Base-by-base conservation (phyloP, 306 rosid genomes). In the Begonia masoniana region DNA sequence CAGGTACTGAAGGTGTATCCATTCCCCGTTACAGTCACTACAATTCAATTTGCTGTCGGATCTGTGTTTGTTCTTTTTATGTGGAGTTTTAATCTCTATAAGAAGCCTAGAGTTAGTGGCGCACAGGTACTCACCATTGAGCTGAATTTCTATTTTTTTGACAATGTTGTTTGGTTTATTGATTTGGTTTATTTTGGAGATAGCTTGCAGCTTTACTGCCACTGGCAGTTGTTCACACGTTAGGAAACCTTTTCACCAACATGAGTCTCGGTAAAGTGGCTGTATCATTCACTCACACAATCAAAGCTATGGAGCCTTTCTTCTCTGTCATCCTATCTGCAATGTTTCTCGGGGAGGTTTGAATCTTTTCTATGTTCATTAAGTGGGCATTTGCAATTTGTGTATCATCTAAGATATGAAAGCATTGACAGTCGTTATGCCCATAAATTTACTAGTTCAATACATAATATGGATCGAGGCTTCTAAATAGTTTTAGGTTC, bases 251-350 rank as follows among this genome's bases (percentile, higher is more conserved):
- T 66, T 92, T 92, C 58, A 86, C 96, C 10, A 92, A 92, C 51
- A 77, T 83, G 96, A 92, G 99, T 79, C 99, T 86, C 42, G 99
- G 99, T 50, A 86, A 56, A 70, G 99, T 91, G 43, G 82, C 99
- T 10, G 96, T 91, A 54, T 91, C 99, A n/a, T 91, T 91, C 63
- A 91, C 99, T 63, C n/a, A n/a, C n/a, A n/a, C n/a, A n/a, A n/a
- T n/a, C n/a, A n/a, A n/a, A n/a, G n/a, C n/a, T n/a, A n/a, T 65
- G 74, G 99, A 92, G 73, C 99, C 99, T 51, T 86, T 92, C 74
- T 86, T 86, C 70, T 92, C 99, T 0, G 96, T 86, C n/a, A n/a
- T 92, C 58, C 87, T 92, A 23, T 92, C 99, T 53, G 82, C 93
- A 8, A 86, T 86, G 88, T 92, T 92, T 62, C 84, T 92, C 9